phyloP scores from a whole-genome alignment of 345 rosid species.

The Eucalyptus lansdowneana region DNA sequence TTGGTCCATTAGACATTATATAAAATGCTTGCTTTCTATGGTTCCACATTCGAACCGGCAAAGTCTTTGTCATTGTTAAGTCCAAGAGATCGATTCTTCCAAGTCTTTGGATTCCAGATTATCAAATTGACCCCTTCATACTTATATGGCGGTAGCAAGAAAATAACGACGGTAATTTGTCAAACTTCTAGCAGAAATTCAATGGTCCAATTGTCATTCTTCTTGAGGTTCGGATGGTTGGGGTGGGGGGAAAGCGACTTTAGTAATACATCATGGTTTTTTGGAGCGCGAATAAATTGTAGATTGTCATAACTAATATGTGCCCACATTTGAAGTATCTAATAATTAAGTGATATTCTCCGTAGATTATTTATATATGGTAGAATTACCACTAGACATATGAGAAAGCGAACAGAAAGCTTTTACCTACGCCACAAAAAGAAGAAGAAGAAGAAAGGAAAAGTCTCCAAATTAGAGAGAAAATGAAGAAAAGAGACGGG shows the following conservation, averaged over 20 bases:
- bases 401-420: not conserved
- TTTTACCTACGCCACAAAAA: not conserved
- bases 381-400: not conserved
- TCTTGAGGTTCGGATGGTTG: not conserved
- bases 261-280: too few species aligned
- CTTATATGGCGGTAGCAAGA: not conserved
- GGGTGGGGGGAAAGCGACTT: not conserved
- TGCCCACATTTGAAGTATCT: fast-evolving
- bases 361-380: not conserved
- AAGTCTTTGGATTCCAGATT: not conserved
- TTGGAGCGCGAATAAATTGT: not conserved
- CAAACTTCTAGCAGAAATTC: not conserved
- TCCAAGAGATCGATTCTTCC: not conserved
- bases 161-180: not conserved
- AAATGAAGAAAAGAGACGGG: not conserved
- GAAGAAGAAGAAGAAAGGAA: too few species aligned
- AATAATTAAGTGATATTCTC: not conserved
- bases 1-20: not conserved
- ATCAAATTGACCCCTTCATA: not conserved
- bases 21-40: not conserved
- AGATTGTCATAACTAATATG: not conserved
- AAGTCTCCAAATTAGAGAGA: not conserved
- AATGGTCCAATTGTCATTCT: not conserved
- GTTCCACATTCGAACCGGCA: not conserved
- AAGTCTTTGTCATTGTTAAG: not conserved